These are phyloP conservation scores for Hyaloscypha hepaticicola DNA, from an alignment of 495 filamentous ascomycete species.

Conservation along the genomic window DNA sequence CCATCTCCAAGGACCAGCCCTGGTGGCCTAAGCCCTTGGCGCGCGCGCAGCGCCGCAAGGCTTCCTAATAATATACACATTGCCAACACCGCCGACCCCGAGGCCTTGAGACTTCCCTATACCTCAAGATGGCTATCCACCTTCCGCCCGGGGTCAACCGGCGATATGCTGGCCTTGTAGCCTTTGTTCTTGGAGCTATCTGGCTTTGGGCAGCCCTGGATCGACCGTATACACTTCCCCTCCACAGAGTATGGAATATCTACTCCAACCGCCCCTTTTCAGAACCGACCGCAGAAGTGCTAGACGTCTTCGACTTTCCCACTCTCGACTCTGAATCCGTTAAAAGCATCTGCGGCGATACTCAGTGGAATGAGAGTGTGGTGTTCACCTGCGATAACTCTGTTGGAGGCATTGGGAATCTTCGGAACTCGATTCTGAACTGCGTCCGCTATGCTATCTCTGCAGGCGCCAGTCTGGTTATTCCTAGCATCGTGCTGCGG, in stretches of 20 bases:
- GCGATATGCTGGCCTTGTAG: not conserved
- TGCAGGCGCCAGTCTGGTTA: constrained; percentile 24
- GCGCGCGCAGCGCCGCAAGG: too few species aligned
- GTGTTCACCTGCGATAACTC: constrained; percentile 29
- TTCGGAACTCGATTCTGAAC: constrained; percentile 26
- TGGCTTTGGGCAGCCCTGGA: not conserved
- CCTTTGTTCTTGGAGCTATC: not conserved
- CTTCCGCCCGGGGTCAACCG: not conserved
- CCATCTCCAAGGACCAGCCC: too few species aligned
- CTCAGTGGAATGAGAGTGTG: constrained; percentile 24
- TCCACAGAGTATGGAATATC: not conserved
- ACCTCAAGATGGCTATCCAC: not conserved
- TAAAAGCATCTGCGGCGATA: constrained; percentile 22
- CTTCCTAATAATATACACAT: not conserved
- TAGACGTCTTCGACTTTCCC: constrained; percentile 24
- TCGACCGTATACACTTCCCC: not conserved
- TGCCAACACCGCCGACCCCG: not conserved
- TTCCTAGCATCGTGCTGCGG: constrained; percentile 19
- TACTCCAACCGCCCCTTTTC: not conserved
- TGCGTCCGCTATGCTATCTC: constrained; percentile 33
- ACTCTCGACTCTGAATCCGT: constrained; percentile 21
- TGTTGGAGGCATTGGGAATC: constrained; percentile 20
- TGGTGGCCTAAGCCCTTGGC: too few species aligned
- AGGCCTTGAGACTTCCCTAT: not conserved
- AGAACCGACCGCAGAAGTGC: not conserved